phyloP scores from a whole-genome alignment of 23 red algal genomes.

The Cyanidiococcus yangmingshanensis region DNA sequence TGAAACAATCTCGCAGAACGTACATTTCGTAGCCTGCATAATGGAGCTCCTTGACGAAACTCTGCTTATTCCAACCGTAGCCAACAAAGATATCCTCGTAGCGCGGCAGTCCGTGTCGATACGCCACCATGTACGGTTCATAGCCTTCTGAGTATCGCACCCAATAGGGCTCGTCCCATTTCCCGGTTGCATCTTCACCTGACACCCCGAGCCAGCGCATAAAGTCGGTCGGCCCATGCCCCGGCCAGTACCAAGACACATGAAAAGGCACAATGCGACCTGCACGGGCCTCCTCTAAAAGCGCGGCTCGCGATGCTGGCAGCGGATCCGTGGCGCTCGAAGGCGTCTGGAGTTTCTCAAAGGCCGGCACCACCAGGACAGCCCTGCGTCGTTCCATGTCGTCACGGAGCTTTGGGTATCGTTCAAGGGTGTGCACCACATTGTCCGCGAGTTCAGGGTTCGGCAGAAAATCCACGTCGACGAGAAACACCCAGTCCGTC shows the following conservation, averaged over 20 bases:
- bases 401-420: slow-evolving; percentile 18
- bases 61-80: slow-evolving; percentile 90
- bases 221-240: slow-evolving; percentile 1
- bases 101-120: slow-evolving; percentile 23
- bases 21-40: slow-evolving; percentile 29
- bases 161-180: slow-evolving; percentile 23
- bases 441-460: neutral
- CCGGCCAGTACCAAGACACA: slow-evolving; percentile 8
- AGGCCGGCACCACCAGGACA: slow-evolving; percentile 9
- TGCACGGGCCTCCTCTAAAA: slow-evolving; percentile 20
- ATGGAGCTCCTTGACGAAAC: slow-evolving; percentile 41
- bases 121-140: slow-evolving; percentile 70
- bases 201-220: slow-evolving; percentile 1
- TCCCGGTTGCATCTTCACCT: slow-evolving; percentile 17
- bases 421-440: slow-evolving; percentile 10
- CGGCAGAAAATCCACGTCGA: slow-evolving; percentile 74
- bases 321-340: neutral
- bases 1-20: slow-evolving; percentile 31
- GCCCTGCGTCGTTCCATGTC: slow-evolving; percentile 9
- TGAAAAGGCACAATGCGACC: slow-evolving; percentile 27
- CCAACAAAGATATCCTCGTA: slow-evolving; percentile 89
- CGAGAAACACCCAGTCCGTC: slow-evolving; percentile 52
- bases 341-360: neutral
- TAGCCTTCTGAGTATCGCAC: slow-evolving; percentile 45
- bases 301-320: slow-evolving; percentile 38